These are phyloP conservation scores for Metrosideros polymorpha DNA, from an alignment of 441 rosid species.

Conservation along the genomic window DNA sequence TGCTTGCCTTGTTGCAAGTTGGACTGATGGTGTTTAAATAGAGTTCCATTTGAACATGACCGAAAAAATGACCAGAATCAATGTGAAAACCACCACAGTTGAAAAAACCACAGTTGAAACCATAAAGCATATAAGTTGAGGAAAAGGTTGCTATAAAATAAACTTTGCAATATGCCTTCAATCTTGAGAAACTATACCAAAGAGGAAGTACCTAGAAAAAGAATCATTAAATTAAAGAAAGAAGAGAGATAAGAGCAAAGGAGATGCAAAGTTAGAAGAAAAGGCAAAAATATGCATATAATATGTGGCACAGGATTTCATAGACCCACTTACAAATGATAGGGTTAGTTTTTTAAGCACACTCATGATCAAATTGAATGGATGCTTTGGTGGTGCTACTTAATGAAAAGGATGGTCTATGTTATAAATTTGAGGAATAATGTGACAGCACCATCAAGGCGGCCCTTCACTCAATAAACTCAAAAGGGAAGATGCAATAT, in stretches of 20 bases:
- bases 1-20: neutral
- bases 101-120: neutral
- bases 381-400: neutral
- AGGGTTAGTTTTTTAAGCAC: neutral
- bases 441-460: neutral
- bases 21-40: neutral
- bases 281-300: neutral
- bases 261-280: neutral
- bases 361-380: neutral
- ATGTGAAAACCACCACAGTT: neutral
- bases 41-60: neutral
- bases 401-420: neutral
- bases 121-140: neutral
- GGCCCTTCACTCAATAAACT: neutral
- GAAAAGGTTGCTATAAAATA: neutral
- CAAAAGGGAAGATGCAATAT: neutral
- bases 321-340: neutral
- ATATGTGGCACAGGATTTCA: neutral
- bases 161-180: constrained; percentile 1
- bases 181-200: constrained; percentile 4
- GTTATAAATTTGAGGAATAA: neutral
- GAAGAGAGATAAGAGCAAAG: neutral
- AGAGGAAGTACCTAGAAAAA: neutral
- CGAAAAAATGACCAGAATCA: neutral
- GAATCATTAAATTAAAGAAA: neutral